Evolutionary conservation across 805 yeast species (phyloP), one percentile per base, ranked within the genome.

Genomic region (Ogataea glucozyma): DNA sequence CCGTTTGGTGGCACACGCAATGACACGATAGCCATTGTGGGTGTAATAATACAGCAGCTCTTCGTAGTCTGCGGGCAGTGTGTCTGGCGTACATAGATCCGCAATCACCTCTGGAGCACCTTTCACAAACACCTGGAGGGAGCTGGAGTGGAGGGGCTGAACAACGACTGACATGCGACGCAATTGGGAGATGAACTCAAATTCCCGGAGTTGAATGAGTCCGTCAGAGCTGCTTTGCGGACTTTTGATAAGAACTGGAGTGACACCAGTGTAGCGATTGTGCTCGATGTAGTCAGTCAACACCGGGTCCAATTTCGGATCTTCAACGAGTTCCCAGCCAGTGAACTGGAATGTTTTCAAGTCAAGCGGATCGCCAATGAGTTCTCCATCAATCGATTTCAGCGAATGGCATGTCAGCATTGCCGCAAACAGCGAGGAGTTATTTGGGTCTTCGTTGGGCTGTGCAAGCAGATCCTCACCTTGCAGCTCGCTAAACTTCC

Each of bases 31-130:
- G 1, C 99, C 99, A 37, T 81, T 79, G 60, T 89, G 98, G 0
- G 99, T 93, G 61, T 93, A 93, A 44, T 82, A 74, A 56, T 88
- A 84, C 26, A 93, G 70, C 17, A 85, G 60, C 24, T 84, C 85
- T 18, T 84, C 83, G 60, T 77, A 93, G 55, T 89, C 78, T 2
- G 63, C 58, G 1, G 99, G 99, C 37, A 93, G 65, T 0, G 89
- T 69, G 14, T 75, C 78, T 1, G 83, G 79, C 12, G 70, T 67
- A 65, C 99, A 93, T 22, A 93, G 79, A 13, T 79, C 83, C 22
- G 76, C 70, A 74, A 93, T 86, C 9, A 90, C 87, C 60, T 93
- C 99, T 0, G 99, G 99, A 0, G 99, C 99, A 37, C 99, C 99
- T 60, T 93, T 93, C 10, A 93, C 88, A 59, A 78, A 83, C 0